Evolutionary conservation across 2,329 filamentous ascomycete genomes (phyloP).

Genomic region (Pseudogymnoascus sp.): DNA sequence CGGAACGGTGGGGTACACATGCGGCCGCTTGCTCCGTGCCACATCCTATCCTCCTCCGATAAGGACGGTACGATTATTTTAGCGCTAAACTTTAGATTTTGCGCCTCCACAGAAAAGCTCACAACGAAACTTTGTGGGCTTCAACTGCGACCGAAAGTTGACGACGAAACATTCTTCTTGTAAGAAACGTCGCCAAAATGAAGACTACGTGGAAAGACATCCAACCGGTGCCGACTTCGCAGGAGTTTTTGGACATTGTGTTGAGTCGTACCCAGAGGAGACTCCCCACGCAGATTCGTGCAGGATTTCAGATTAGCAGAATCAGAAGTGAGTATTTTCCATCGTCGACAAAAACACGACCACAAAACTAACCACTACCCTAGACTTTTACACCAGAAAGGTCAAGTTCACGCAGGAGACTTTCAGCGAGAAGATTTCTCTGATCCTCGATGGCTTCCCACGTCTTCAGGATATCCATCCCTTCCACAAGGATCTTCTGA

Average conservation of each 20-base stretch:
- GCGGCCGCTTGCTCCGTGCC: conserved; percentile 5
- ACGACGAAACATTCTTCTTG: conserved; percentile 5
- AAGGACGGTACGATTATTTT: conserved; percentile 9
- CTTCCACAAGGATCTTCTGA: conserved; percentile 79
- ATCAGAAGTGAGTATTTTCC: conserved; percentile 52
- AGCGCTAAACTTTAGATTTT: conserved; percentile 10
- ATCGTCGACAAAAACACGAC: background rate
- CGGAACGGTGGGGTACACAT: background rate
- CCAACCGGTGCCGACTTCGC: conserved; percentile 78
- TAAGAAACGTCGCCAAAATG: conserved; percentile 34
- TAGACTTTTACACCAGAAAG: conserved; percentile 91
- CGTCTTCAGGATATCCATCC: conserved; percentile 90
- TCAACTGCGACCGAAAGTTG: conserved; percentile 8
- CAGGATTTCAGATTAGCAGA: conserved; percentile 92
- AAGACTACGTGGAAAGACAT: conserved; percentile 68
- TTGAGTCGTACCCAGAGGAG: conserved; percentile 87
- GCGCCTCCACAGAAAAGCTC: conserved; percentile 9
- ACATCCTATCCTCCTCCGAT: background rate
- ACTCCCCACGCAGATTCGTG: conserved; percentile 88
- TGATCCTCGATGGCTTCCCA: conserved; percentile 89
- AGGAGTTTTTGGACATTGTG: conserved; percentile 97
- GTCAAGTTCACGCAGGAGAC: conserved; percentile 98
- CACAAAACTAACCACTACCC: conserved; percentile 15
- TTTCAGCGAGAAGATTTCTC: conserved; percentile 84
- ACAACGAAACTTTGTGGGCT: conserved; percentile 9